Conservation (phyloP, 371 early-diverging fungal species). For the Saksenaea vasiformis region DNA sequence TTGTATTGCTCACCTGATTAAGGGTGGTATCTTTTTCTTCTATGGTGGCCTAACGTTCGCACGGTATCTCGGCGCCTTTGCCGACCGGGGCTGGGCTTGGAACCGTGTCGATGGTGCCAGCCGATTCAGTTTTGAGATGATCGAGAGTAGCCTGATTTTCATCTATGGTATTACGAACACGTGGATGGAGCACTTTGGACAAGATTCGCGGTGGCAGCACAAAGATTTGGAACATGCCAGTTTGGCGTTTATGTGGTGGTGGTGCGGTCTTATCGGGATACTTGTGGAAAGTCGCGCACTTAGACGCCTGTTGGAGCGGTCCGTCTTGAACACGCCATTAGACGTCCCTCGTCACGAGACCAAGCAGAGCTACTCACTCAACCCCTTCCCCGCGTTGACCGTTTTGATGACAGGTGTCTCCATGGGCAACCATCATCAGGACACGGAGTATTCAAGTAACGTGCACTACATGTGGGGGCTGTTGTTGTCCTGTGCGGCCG, state of each 20-base stretch:
- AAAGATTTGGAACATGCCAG: slow-evolving; percentile 69
- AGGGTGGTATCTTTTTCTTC: slow-evolving; percentile 54
- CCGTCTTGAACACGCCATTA: slow-evolving; percentile 17
- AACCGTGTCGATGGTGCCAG: slow-evolving; percentile 37
- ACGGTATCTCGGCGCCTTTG: slow-evolving; percentile 52
- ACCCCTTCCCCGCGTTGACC: slow-evolving; percentile 62
- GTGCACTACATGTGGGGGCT: slow-evolving; percentile 66
- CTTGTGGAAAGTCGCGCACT: slow-evolving; percentile 55
- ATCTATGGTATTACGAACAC: slow-evolving; percentile 67
- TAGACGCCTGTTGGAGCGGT: slow-evolving; percentile 36
- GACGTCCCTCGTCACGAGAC: slow-evolving; percentile 25
- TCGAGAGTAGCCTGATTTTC: slow-evolving; percentile 51
- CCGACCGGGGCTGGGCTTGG: slow-evolving; percentile 55
- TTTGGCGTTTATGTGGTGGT: slow-evolving; percentile 70
- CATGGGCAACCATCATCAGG: slow-evolving; percentile 67
- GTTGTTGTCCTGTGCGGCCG: slow-evolving; percentile 51
- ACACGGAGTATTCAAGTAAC: slow-evolving; percentile 53
- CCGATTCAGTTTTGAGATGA: slow-evolving; percentile 51
- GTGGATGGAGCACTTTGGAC: slow-evolving; percentile 65
- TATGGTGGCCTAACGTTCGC: slow-evolving; percentile 49
- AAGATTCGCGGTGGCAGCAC: slow-evolving; percentile 56
- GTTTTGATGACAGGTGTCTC: slow-evolving; percentile 63
- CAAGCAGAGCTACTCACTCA: slow-evolving; percentile 32
- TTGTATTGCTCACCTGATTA: slow-evolving; percentile 53
- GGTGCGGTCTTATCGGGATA: slow-evolving; percentile 62